Conservation (phyloP, 169 alveolate species). For the Plasmodium knowlesi region DNA sequence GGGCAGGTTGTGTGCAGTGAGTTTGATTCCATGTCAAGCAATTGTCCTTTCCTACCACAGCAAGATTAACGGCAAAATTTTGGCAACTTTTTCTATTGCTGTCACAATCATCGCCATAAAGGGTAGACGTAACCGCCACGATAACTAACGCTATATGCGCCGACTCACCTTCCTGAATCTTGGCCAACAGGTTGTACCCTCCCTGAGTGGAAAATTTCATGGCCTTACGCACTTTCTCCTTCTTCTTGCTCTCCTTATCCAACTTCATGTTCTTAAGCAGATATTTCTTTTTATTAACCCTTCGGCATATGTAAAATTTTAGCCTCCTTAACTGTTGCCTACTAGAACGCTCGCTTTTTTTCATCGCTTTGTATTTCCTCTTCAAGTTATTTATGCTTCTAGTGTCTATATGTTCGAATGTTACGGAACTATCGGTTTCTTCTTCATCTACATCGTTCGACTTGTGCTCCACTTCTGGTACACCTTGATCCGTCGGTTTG, state of each 20-base stretch:
- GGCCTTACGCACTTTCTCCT: conserved; percentile 18
- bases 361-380: conserved; percentile 35
- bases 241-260: conserved; percentile 2
- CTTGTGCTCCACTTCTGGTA: conserved; percentile 2
- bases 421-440: conserved; percentile 26
- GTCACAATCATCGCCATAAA: background rate
- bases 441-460: conserved; percentile 4
- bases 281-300: conserved; percentile 42
- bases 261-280: background rate
- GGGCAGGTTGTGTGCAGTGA: background rate
- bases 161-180: conserved; percentile 37
- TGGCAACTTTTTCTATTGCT: background rate
- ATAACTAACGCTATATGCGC: background rate
- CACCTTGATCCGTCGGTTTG: background rate
- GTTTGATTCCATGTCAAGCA: background rate
- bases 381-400: conserved; percentile 37
- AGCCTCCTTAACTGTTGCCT: conserved; percentile 26
- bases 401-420: conserved; percentile 15
- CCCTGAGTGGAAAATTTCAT: conserved; percentile 15
- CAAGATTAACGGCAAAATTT: background rate
- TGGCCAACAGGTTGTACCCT: conserved; percentile 38
- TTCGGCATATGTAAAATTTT: conserved; percentile 59
- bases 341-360: conserved; percentile 21
- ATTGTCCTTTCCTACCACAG: background rate
- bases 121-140: background rate